These are phyloP conservation scores for Pestalotiopsis sp. DNA, from an alignment of 2,329 filamentous ascomycete genomes.

Conservation along the genomic window DNA sequence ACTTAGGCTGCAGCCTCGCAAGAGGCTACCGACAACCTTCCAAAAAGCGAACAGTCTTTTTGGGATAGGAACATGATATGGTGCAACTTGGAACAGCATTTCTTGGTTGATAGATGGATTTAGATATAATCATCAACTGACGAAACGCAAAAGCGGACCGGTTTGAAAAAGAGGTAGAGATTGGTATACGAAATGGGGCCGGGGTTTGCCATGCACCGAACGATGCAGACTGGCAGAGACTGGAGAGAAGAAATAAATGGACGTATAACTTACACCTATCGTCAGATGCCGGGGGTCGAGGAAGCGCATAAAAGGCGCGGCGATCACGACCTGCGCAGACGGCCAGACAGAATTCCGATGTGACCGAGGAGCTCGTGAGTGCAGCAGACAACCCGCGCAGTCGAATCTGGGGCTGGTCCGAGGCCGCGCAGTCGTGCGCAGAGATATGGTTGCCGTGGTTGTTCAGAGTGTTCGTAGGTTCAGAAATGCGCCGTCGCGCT, in stretches of 20 bases:
- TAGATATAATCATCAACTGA: not conserved
- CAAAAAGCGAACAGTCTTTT: not conserved
- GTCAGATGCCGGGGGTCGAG: not conserved
- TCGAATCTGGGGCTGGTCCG: not conserved
- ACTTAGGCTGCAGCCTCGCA: not conserved
- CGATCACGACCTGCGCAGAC: not conserved
- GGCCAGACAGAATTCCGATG: not conserved
- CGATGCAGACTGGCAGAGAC: not conserved
- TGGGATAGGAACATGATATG: not conserved
- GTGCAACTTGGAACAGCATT: not conserved
- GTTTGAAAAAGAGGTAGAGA: not conserved
- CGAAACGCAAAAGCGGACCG: not conserved
- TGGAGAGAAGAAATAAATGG: not conserved
- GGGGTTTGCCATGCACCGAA: not conserved
- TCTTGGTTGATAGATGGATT: not conserved
- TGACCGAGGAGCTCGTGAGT: not conserved
- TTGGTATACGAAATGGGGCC: not conserved
- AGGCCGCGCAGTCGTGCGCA: not conserved
- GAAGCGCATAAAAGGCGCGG: not conserved
- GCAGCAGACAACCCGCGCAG: not conserved
- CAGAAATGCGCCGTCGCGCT: constrained; percentile 13
- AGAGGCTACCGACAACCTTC: not conserved
- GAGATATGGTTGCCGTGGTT: not conserved
- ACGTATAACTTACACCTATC: not conserved
- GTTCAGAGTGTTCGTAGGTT: constrained; percentile 5